Evolutionary conservation across 192 early-diverging fungal species (phyloP).

Genomic region (Phycomyces nitens): DNA sequence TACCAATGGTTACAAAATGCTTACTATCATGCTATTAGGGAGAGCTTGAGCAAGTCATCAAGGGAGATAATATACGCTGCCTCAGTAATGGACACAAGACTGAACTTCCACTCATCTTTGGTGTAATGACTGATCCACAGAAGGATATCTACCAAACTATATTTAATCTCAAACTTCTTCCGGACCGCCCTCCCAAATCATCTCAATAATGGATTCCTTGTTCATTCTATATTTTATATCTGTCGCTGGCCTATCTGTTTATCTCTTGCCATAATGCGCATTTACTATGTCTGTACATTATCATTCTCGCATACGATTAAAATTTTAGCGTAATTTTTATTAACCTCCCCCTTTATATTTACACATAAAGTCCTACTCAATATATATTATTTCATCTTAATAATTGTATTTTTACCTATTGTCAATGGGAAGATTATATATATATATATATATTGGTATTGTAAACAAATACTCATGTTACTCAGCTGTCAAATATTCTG

Average conservation of each 20-base stretch:
- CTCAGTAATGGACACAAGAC: slow-evolving; percentile 36
- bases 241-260: not conserved
- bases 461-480: too few species aligned
- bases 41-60: slow-evolving; percentile 50
- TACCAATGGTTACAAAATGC: not conserved
- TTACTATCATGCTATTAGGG: slow-evolving; percentile 31
- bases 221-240: not conserved
- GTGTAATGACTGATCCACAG: slow-evolving; percentile 23
- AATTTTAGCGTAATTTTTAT: too few species aligned
- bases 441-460: too few species aligned
- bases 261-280: not conserved
- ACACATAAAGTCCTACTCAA: too few species aligned
- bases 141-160: slow-evolving; percentile 23
- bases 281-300: not conserved
- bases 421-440: too few species aligned
- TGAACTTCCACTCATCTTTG: slow-evolving; percentile 24
- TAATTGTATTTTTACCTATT: too few species aligned
- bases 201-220: not conserved
- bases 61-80: slow-evolving; percentile 54
- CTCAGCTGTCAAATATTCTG: too few species aligned
- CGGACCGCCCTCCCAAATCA: not conserved
- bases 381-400: too few species aligned
- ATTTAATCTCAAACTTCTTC: slow-evolving; percentile 17
- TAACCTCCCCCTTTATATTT: too few species aligned
- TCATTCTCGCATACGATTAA: too few species aligned